Evolutionary conservation across 2,329 filamentous ascomycete genomes (phyloP), one percentile per base, ranked within the genome.

Genomic region (Elsinoe ampelina): DNA sequence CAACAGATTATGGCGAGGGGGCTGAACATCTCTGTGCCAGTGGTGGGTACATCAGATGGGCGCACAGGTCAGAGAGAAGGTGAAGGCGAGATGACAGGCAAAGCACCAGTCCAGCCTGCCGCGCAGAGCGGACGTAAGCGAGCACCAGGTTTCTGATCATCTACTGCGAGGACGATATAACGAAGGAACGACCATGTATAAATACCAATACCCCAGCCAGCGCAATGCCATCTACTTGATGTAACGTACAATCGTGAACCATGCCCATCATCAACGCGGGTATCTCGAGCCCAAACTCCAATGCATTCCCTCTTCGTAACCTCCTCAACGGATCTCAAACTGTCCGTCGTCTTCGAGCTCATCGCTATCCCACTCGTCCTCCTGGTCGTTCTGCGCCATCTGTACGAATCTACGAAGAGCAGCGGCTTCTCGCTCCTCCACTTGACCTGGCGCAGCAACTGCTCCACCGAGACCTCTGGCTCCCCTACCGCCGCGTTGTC

Each of bases 301-400:
- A 43, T 41, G 39, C 38, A 13, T 10, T 3, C 17, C 10, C 41
- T 22, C 8, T 39, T 30, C 10, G n/a, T 32, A 30, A 35, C 15
- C n/a, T n/a, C 4, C 8, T 42, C 12, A 45, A 19, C 57, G 54
- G 55, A 63, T 63, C n/a, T 55, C 59, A 45, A 57, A 63, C 13
- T 63, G 64, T 26, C 66, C 67, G 57, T 69, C 67, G 11, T 68
- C 67, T 15, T 79, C 77, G 52, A 81, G 61, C 62, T 81, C 79
- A 63, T 82, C 79, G 60, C 77, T 80, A 60, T 81, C 78, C 79
- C 79, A 82, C 58, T 75, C 79, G 61, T 81, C 79, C 65, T 82
- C 79, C 41, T 76, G 72, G 59, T 82, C 79, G 54, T 76, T 70
- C 57, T 70, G 65, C 5, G 77, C 79, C 57, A 81, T 66, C 41